These are phyloP conservation scores for Ulota crispa DNA, from an alignment of 225 moss, liverwort and hornwort species.

Conservation along the genomic window DNA sequence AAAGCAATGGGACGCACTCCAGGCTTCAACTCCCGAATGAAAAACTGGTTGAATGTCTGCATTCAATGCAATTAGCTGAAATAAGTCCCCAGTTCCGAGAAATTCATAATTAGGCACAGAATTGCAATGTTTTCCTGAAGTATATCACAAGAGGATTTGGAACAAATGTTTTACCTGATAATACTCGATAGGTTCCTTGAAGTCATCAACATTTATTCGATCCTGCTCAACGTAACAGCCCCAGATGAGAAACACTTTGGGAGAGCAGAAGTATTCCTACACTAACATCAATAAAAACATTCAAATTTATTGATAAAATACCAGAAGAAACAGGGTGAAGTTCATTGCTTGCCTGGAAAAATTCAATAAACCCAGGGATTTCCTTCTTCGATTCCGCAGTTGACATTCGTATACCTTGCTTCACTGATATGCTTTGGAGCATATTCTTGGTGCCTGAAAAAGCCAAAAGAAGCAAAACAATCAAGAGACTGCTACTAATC, in stretches of 20 bases:
- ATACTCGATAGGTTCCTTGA: constrained; percentile 79
- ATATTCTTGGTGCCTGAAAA: constrained; percentile 75
- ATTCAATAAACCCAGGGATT: constrained; percentile 82
- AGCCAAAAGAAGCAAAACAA: background rate
- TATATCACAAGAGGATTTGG: background rate
- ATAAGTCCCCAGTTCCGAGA: background rate
- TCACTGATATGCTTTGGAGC: constrained; percentile 73
- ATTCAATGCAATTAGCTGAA: background rate
- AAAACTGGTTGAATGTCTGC: constrained; percentile 97
- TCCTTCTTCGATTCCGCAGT: constrained; percentile 74
- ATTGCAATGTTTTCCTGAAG: background rate
- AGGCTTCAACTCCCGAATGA: constrained; percentile 86
- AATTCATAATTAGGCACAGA: background rate
- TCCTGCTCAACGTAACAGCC: constrained; percentile 56
- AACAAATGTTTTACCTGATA: constrained; percentile 57
- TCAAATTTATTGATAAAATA: background rate
- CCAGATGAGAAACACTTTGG: background rate
- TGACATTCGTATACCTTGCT: constrained; percentile 87
- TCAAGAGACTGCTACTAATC: background rate
- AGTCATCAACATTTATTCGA: constrained; percentile 89
- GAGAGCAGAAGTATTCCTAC: background rate
- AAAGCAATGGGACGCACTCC: constrained; percentile 81
- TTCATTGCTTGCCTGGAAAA: constrained; percentile 66
- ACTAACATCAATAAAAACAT: background rate
- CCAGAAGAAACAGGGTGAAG: background rate